Percentiles rank a stretch among this genome's conserved stretches.
phyloP scores from a whole-genome alignment of 129 eudicot genomes.

The Ambrosia trifida region DNA sequence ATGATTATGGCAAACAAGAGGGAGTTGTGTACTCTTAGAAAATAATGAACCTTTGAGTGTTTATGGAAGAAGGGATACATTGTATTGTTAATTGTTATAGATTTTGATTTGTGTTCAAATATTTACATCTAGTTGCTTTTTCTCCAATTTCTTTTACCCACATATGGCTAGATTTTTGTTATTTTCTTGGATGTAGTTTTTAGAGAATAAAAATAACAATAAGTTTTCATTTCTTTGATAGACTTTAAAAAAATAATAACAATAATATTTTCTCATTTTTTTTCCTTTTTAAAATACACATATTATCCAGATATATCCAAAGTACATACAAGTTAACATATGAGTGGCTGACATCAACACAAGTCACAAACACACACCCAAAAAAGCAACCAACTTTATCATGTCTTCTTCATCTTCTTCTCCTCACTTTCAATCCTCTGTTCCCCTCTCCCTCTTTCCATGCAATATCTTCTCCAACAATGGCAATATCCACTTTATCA shows the following conservation, averaged over 20 bases:
- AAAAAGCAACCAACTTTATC: slow-evolving; percentile 27
- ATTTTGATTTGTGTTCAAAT: slow-evolving; percentile 31
- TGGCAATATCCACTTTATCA: slow-evolving; percentile 57
- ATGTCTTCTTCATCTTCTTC: slow-evolving; percentile 12
- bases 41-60: slow-evolving; percentile 23
- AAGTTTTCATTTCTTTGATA: not conserved
- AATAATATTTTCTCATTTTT: not conserved
- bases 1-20: slow-evolving; percentile 43
- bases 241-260: not conserved
- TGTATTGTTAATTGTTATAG: slow-evolving; percentile 32
- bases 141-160: not conserved
- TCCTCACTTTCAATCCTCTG: not conserved
- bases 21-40: slow-evolving; percentile 33
- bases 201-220: not conserved
- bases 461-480: slow-evolving; percentile 41
- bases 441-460: slow-evolving; percentile 21
- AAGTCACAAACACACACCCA: slow-evolving; percentile 21
- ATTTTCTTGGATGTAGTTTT: not conserved
- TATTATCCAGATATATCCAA: slow-evolving; percentile 24
- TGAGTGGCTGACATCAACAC: slow-evolving; percentile 36
- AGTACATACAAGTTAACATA: slow-evolving; percentile 5
- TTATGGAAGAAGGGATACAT: slow-evolving; percentile 1
- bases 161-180: not conserved
- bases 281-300: not conserved
- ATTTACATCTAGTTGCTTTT: slow-evolving; percentile 29